Evolutionary conservation across 352 stramenopile species (phyloP), one percentile per base, ranked within the genome.

Genomic region (Phytopythium delawarense): DNA sequence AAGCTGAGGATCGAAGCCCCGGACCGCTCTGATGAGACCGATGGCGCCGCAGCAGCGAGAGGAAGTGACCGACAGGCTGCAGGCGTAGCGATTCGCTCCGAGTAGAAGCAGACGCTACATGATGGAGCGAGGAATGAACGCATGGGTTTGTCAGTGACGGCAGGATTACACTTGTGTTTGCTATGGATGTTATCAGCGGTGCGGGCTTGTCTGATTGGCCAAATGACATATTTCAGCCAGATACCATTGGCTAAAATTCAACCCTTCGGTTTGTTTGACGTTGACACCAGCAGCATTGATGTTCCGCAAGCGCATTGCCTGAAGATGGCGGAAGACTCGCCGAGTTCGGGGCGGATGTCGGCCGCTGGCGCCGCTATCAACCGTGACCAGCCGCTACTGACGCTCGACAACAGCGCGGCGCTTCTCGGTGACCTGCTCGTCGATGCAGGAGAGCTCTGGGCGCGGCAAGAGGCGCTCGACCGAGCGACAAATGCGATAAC

Each of bases 401-500:
- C 42, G 42, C 18, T 48, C 20, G 18, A 23, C 16, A 48, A 25
- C 18, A 23, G 42, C 18, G 11, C 13, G 4, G 46, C 21, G 9
- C 25, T 53, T 18, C 46, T 53, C 15, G 21, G 46, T n/a, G 46
- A 53, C 23, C 23, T 53, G 13, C 20, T 53, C 23, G 23, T 35
- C 20, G 11, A 1, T 12, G 4, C 15, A 30, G 20, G 21, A 7
- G 46, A 53, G 13, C 11, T 53, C 23, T 18, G 13, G 12, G 20
- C 5, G 46, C 46, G 65, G n/a, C 40, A 59, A 21, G 48, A 64
- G 28, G 4, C 7, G 1, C 53, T 73, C 12, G 42, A 39, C 0
- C 35, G 44, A 1, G 42, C 42, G 42, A 23, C 42, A 18, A 25
- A 23, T 5, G 62, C 67, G 2, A 63, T 75, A 64, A 54, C 42